phyloP scores from a whole-genome alignment of 306 rosid species.

The Quercus parvula region DNA sequence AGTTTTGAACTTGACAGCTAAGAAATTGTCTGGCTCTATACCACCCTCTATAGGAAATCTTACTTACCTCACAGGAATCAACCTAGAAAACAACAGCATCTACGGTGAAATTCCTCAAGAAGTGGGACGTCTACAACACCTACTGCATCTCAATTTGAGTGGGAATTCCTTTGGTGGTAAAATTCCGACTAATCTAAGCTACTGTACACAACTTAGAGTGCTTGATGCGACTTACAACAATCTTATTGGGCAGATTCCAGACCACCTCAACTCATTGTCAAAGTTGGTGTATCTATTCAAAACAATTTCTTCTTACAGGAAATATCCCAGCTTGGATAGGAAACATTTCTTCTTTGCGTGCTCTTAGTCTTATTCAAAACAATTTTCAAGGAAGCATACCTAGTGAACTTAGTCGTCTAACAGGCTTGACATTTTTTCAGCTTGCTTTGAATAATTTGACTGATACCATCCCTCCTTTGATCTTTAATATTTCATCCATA shows the following conservation, averaged over 20 bases:
- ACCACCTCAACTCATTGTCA: constrained; percentile 18
- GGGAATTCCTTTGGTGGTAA: constrained; percentile 32
- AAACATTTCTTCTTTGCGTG: constrained; percentile 35
- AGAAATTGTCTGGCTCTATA: constrained; percentile 22
- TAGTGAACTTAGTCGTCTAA: constrained; percentile 27
- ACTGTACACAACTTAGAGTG: constrained; percentile 21
- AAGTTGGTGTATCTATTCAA: constrained; percentile 14
- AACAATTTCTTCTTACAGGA: no score
- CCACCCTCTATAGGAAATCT: constrained; percentile 43
- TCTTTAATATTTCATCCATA: constrained; percentile 41
- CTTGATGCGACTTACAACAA: background rate
- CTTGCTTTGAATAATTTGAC: constrained; percentile 26
- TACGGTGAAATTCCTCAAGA: constrained; percentile 36
- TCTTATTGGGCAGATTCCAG: constrained; percentile 22
- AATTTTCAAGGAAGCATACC: constrained; percentile 44
- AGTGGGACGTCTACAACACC: constrained; percentile 21
- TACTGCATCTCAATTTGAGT: constrained; percentile 25
- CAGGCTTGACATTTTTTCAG: constrained; percentile 11
- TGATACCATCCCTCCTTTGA: constrained; percentile 32
- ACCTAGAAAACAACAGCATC: constrained; percentile 21
- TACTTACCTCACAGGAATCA: constrained; percentile 27
- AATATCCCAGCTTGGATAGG: constrained; percentile 56
- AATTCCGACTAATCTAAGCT: constrained; percentile 40
- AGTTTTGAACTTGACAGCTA: constrained; percentile 12
- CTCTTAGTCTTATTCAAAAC: constrained; percentile 13